A percentile compares a stretch with the other conserved stretches of the same genome.
Conservation (phyloP, 2,329 filamentous ascomycete species). For the Aspergillus calidoustus region DNA sequence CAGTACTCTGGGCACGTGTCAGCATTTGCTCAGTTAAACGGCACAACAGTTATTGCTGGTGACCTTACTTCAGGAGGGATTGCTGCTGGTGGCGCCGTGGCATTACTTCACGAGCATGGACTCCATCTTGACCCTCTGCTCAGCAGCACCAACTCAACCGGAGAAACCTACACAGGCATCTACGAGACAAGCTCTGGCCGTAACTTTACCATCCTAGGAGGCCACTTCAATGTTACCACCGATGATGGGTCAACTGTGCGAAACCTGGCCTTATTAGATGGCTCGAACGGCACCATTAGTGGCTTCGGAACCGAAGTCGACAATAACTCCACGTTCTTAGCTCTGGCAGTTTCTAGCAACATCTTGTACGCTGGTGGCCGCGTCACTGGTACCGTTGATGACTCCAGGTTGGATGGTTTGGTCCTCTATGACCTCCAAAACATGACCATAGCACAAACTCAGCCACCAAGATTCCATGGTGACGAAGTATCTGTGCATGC, state of each 20-base stretch:
- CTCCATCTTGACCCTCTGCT: constrained; percentile 46
- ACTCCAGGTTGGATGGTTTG: constrained; percentile 70
- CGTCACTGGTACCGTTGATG: constrained; percentile 70
- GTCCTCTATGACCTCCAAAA: constrained; percentile 76
- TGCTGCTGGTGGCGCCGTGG: constrained; percentile 72
- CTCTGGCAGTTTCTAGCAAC: constrained; percentile 69
- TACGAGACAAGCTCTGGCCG: constrained; percentile 73
- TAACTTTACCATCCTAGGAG: constrained; percentile 86
- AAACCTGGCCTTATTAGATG: constrained; percentile 83
- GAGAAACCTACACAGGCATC: constrained; percentile 68
- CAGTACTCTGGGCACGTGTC: constrained; percentile 74
- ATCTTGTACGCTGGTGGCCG: constrained; percentile 82
- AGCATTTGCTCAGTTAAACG: constrained; percentile 65
- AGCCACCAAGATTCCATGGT: constrained; percentile 77
- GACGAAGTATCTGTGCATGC: constrained; percentile 73
- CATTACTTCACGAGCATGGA: constrained; percentile 55
- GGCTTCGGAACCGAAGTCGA: constrained; percentile 70
- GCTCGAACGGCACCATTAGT: constrained; percentile 68
- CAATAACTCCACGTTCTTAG: constrained; percentile 73
- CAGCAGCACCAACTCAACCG: constrained; percentile 48
- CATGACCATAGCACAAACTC: constrained; percentile 64
- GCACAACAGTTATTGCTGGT: constrained; percentile 74
- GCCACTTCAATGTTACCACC: constrained; percentile 76
- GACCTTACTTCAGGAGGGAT: constrained; percentile 77
- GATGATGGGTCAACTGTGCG: constrained; percentile 72